phyloP scores from a whole-genome alignment of 2,329 filamentous ascomycete species.

The Cladosporium oxysporum region DNA sequence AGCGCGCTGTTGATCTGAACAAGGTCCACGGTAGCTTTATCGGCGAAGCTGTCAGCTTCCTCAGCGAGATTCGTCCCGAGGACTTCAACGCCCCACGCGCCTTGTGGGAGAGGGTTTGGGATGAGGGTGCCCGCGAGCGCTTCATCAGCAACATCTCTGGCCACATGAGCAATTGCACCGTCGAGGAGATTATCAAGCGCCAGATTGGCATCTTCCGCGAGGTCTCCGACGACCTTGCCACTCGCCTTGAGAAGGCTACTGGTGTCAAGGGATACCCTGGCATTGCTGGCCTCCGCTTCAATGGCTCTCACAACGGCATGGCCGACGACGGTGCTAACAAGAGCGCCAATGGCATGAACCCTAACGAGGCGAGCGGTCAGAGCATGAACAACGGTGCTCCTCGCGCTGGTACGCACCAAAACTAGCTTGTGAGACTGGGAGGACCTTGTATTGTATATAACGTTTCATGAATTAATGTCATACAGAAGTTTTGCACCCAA shows the following conservation, averaged over 20 bases:
- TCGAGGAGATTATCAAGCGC: conserved; percentile 63
- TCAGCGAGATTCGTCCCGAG: conserved; percentile 55
- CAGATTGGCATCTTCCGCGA: conserved; percentile 68
- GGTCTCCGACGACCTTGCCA: conserved; percentile 60
- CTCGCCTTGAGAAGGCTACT: conserved; percentile 62
- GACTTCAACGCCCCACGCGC: conserved; percentile 59
- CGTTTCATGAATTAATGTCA: conserved; percentile 12
- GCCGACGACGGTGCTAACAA: conserved; percentile 49
- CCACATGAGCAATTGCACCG: conserved; percentile 61
- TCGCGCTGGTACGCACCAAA: conserved; percentile 44
- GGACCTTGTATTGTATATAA: conserved; percentile 11
- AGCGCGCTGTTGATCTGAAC: conserved; percentile 50
- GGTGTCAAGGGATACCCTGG: conserved; percentile 62
- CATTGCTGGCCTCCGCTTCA: conserved; percentile 58
- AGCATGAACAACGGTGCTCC: conserved; percentile 54
- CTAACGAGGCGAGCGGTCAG: conserved; percentile 30
- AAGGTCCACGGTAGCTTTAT: conserved; percentile 54
- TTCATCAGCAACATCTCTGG: conserved; percentile 63
- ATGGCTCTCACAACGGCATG: conserved; percentile 64
- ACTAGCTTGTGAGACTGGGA: not conserved
- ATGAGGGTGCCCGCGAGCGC: conserved; percentile 58
- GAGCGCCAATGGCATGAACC: conserved; percentile 54
- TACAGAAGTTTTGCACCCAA: not conserved
- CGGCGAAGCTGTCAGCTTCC: conserved; percentile 52
- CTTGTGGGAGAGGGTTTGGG: conserved; percentile 63